phyloP scores from a whole-genome alignment of 768 basidiomycete genomes.

The Amanita inopinata region DNA sequence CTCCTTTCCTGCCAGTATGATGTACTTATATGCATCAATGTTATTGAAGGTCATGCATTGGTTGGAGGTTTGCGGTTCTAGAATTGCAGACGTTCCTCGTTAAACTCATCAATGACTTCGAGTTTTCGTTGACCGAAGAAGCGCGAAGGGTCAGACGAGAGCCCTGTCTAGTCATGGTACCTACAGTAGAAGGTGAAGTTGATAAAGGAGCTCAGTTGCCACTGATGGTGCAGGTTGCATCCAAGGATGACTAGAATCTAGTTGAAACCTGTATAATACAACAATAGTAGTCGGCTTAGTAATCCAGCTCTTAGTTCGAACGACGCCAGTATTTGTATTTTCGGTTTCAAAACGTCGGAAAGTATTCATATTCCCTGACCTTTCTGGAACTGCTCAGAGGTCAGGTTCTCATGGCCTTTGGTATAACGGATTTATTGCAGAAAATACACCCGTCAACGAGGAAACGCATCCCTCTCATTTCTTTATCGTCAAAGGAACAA shows the following conservation, averaged over 20 bases:
- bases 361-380: neutral
- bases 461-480: slow-evolving; percentile 33
- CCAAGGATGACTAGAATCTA: slow-evolving; percentile 7
- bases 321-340: neutral
- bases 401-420: slow-evolving; percentile 2
- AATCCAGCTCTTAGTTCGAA: too few species aligned
- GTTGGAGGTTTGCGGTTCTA: slow-evolving; percentile 31
- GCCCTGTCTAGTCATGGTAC: slow-evolving; percentile 30
- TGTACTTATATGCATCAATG: neutral
- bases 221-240: slow-evolving; percentile 14
- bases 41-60: slow-evolving; percentile 22
- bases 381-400: slow-evolving; percentile 1
- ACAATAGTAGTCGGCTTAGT: neutral
- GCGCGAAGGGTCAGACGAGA: slow-evolving; percentile 27
- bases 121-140: slow-evolving; percentile 34
- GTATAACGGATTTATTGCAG: slow-evolving; percentile 5
- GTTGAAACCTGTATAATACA: neutral
- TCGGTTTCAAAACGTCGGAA: slow-evolving; percentile 15
- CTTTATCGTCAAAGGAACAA: slow-evolving; percentile 40
- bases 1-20: neutral
- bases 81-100: slow-evolving; percentile 54
- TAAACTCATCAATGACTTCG: slow-evolving; percentile 43
- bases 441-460: slow-evolving; percentile 22
- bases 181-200: slow-evolving; percentile 30
- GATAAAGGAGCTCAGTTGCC: slow-evolving; percentile 34